Base-by-base conservation (phyloP, 257 asterid genomes). In the Ocimum tenuiflorum region DNA sequence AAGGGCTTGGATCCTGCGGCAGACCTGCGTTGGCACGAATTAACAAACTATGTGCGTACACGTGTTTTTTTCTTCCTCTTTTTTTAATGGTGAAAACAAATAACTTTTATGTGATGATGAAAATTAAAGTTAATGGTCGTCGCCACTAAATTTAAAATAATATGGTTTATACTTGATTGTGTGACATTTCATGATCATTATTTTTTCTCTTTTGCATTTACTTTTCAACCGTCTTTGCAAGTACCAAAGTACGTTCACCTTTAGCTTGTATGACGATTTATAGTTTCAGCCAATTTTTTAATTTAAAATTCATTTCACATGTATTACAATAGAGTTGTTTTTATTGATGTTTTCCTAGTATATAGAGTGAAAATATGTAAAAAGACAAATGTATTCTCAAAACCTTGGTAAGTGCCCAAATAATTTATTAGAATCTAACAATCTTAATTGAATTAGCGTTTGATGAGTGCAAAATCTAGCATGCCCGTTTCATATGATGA, bases 1-100 rank as follows among this genome's bases (percentile, higher is more conserved):
- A 67, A 66, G 74, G 63, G 79, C 60, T 18, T 55, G 77, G 65
- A 63, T 67, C 70, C 22, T 36, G 60, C 22, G 82, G 67, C 61
- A 69, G 64, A 41, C 3, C 60, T 47, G 39, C 77, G 66, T 36
- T 67, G 68, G 31, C 31, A n/a, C 31, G 4, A 27, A 50, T 58
- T 33, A 13, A 3, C 4, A 6, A 12, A 13, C 9, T 8, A 1
- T 11, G 45, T 27, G 6, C 9, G 42, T 62, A 8, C 42, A 8
- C 11, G 68, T 24, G 3, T 12, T 31, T 12, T 29, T 0, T 0
- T 11, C 29, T 52, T 52, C 7, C 6, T 2, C 1, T 5, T 23
- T 51, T 4, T 12, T 12, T 8, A 7, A 10, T 9, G n/a, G 13
- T 11, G 11, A 39, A 38, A 39, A 39, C 11, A 39, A 39, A 39